Percentiles rank a stretch among this genome's conserved stretches.
Evolutionary conservation across 108 stramenopile genomes (phyloP).

Genomic region (Bacterosira constricta): DNA sequence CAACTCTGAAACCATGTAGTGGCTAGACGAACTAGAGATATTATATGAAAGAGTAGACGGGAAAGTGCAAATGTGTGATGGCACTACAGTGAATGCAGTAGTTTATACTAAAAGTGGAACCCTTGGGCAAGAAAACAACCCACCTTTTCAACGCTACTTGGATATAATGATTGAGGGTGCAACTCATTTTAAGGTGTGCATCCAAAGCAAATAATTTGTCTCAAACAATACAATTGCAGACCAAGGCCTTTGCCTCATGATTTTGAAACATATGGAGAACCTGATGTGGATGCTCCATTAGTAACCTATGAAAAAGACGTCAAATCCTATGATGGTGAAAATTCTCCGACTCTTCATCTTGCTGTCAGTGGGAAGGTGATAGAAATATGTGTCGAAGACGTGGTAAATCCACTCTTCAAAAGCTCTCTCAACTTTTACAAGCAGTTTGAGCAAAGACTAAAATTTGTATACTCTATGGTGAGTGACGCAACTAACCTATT

Average conservation of each 20-base stretch:
- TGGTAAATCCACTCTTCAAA: background rate
- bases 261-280: conserved; percentile 5
- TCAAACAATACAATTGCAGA: background rate
- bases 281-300: conserved; percentile 3
- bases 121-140: conserved; percentile 3
- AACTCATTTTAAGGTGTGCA: conserved; percentile 13
- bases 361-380: conserved; percentile 7
- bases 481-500: background rate
- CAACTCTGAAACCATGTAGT: conserved; percentile 3
- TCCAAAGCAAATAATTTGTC: conserved; percentile 12
- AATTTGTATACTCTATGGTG: conserved; percentile 7
- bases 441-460: background rate
- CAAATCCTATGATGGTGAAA: conserved; percentile 4
- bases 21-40: conserved; percentile 22
- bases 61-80: conserved; percentile 15
- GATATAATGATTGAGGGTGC: conserved; percentile 28
- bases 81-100: conserved; percentile 1
- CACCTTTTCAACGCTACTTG: conserved; percentile 24
- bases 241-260: conserved; percentile 8
- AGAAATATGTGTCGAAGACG: conserved; percentile 1
- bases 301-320: conserved; percentile 14
- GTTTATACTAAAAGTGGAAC: conserved; percentile 4
- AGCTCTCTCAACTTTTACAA: conserved; percentile 15
- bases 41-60: background rate
- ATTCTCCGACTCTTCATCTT: background rate